phyloP scores from a whole-genome alignment of 176 grass and related monocot species.

The Paspalum vaginatum region DNA sequence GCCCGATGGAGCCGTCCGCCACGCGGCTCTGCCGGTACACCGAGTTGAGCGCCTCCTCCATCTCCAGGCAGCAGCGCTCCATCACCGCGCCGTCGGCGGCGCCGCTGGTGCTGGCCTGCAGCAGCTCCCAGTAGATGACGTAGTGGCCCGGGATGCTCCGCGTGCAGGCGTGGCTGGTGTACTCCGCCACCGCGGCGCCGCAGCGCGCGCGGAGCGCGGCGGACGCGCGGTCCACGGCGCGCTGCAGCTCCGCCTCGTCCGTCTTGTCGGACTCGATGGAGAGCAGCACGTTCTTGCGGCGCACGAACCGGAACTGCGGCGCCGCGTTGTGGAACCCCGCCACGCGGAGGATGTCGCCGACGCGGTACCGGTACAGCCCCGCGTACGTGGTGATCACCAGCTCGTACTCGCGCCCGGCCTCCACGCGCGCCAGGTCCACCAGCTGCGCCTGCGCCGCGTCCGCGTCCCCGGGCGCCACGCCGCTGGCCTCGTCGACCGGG shows the following conservation, averaged over 20 bases:
- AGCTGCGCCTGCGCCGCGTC: background rate
- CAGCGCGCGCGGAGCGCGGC: constrained; percentile 39
- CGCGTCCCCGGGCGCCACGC: background rate
- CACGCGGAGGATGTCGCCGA: constrained; percentile 64
- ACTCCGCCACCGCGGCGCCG: constrained; percentile 58
- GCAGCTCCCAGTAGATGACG: constrained; percentile 82
- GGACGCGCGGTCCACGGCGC: constrained; percentile 57
- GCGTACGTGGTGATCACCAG: constrained; percentile 79
- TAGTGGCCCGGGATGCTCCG: constrained; percentile 68
- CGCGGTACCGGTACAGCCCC: constrained; percentile 68
- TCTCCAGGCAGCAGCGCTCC: constrained; percentile 61
- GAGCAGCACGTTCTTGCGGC: constrained; percentile 73
- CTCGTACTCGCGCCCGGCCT: constrained; percentile 62
- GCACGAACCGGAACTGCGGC: constrained; percentile 72
- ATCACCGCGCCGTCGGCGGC: constrained; percentile 12
- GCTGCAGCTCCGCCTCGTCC: constrained; percentile 77
- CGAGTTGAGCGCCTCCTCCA: constrained; percentile 64
- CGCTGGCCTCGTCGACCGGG: constrained; percentile 35
- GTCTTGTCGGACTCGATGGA: constrained; percentile 82
- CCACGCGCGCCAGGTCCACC: constrained; percentile 56
- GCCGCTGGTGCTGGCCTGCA: background rate
- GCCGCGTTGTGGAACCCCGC: constrained; percentile 73
- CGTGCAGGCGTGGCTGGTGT: constrained; percentile 70
- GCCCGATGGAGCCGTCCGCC: constrained; percentile 60
- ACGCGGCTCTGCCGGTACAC: constrained; percentile 64